These are phyloP conservation scores for Isabelozyma rhagii DNA, from an alignment of 805 yeast species.

Conservation along the genomic window DNA sequence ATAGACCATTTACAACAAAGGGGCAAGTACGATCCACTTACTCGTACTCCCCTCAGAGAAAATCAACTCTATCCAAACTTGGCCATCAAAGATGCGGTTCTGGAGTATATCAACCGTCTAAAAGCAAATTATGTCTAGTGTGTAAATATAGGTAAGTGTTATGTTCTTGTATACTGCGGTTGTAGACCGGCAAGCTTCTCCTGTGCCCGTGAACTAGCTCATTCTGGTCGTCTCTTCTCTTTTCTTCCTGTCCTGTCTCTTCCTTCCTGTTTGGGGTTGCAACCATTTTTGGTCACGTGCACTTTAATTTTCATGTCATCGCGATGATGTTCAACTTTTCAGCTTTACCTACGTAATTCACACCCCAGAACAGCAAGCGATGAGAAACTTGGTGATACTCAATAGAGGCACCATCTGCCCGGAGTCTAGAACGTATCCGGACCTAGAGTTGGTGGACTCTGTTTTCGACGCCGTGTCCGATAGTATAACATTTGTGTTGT, in stretches of 20 bases:
- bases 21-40: slow-evolving; percentile 38
- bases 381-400: slow-evolving; percentile 50
- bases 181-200: too few relatives aligned
- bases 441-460: slow-evolving; percentile 50
- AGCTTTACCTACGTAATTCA: not conserved
- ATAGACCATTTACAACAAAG: slow-evolving; percentile 30
- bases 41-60: slow-evolving; percentile 30
- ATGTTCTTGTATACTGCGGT: too few relatives aligned
- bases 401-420: slow-evolving; percentile 54
- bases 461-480: slow-evolving; percentile 74
- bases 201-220: too few relatives aligned
- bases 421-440: slow-evolving; percentile 61
- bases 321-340: not conserved
- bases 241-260: not conserved
- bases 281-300: not conserved
- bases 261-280: not conserved
- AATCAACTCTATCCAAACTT: slow-evolving; percentile 39
- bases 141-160: too few relatives aligned
- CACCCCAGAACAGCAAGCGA: slow-evolving; percentile 8
- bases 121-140: too few relatives aligned
- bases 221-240: too few relatives aligned
- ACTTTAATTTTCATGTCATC: not conserved
- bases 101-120: slow-evolving; percentile 12
- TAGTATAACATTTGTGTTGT: slow-evolving; percentile 62
- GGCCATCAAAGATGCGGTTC: slow-evolving; percentile 37